Conservation (phyloP, 306 rosid species). For the Hylodesmum podocarpum region DNA sequence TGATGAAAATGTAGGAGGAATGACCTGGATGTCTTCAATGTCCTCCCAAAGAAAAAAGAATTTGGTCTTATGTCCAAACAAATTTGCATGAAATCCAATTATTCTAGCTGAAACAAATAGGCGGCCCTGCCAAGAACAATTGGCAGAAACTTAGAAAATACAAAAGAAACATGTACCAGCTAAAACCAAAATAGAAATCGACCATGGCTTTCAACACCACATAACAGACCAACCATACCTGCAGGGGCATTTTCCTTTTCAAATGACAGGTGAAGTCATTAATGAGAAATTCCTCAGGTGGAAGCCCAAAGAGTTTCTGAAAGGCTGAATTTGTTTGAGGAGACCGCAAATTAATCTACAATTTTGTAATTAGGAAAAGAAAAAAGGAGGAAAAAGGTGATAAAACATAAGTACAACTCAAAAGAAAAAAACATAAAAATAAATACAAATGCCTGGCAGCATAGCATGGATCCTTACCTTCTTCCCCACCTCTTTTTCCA, state of each 20-base stretch:
- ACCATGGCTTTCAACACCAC: slow-evolving; percentile 18
- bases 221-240: slow-evolving; percentile 49
- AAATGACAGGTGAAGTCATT: slow-evolving; percentile 94
- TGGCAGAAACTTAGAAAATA: slow-evolving; percentile 25
- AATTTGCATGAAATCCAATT: slow-evolving; percentile 89
- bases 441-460: slow-evolving; percentile 13
- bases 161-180: slow-evolving; percentile 16
- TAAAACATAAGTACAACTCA: slow-evolving; percentile 13
- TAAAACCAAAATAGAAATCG: slow-evolving; percentile 18
- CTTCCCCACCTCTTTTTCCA: slow-evolving; percentile 99
- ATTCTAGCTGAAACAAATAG: slow-evolving; percentile 89
- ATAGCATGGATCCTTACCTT: slow-evolving; percentile 57
- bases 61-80: slow-evolving; percentile 86
- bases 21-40: slow-evolving; percentile 75
- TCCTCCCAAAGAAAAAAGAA: slow-evolving; percentile 98
- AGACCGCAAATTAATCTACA: slow-evolving; percentile 85
- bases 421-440: neutral
- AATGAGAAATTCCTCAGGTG: slow-evolving; percentile 95
- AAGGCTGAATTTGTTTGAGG: slow-evolving; percentile 96
- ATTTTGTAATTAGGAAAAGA: neutral
- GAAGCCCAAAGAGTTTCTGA: slow-evolving; percentile 92
- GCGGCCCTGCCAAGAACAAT: slow-evolving; percentile 70
- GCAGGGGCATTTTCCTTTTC: slow-evolving; percentile 93
- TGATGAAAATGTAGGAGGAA: slow-evolving; percentile 81
- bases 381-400: slow-evolving; percentile 23